phyloP scores from a whole-genome alignment of 2,329 filamentous ascomycete species.

The Tolypocladium cylindrosporum region DNA sequence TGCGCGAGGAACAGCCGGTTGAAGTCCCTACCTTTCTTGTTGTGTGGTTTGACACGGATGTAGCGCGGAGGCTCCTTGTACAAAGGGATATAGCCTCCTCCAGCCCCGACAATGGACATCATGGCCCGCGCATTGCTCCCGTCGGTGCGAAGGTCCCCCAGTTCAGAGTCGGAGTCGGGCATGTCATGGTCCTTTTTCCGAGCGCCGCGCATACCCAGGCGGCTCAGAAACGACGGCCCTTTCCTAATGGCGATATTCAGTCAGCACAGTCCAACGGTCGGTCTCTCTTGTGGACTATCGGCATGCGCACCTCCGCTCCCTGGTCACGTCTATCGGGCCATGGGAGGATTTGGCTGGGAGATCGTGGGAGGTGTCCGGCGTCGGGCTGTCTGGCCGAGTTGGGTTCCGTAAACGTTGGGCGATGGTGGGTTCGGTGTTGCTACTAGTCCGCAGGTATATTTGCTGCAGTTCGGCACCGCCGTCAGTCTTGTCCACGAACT shows the following conservation, averaged over 20 bases:
- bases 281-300: neutral
- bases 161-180: conserved; percentile 59
- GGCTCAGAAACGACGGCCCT: conserved; percentile 80
- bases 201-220: conserved; percentile 58
- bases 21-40: conserved; percentile 76
- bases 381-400: conserved; percentile 41
- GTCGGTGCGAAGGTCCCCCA: conserved; percentile 59
- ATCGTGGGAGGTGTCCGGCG: conserved; percentile 31
- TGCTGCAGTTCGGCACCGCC: conserved; percentile 14
- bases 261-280: neutral
- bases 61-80: conserved; percentile 87
- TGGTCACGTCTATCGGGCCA: conserved; percentile 34
- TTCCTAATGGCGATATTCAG: conserved; percentile 46
- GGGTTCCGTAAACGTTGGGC: conserved; percentile 44
- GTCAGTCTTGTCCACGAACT: neutral
- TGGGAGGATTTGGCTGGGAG: conserved; percentile 24
- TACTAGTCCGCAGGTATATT: conserved; percentile 29
- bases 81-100: conserved; percentile 66
- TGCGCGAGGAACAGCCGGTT: conserved; percentile 86
- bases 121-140: conserved; percentile 78
- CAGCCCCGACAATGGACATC: conserved; percentile 60
- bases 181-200: conserved; percentile 61
- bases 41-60: conserved; percentile 71
- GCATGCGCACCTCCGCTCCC: conserved; percentile 52
- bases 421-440: conserved; percentile 32